Base-by-base conservation (phyloP, 805 yeast species). In the Ogataea nitratoaversa region DNA sequence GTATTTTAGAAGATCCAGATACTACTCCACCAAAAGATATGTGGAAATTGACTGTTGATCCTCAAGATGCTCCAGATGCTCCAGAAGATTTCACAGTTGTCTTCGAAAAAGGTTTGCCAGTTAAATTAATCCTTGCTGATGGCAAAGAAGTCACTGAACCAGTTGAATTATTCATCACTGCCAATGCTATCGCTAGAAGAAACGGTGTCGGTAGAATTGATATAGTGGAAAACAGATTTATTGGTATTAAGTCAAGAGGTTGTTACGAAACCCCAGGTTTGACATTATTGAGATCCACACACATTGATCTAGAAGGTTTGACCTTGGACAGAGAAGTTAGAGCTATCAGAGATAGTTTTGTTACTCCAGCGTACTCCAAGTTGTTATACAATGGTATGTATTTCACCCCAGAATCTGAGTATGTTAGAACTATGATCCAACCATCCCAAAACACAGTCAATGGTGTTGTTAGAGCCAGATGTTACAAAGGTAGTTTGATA, bases 241-340 rank as follows among this genome's bases (percentile, higher is more conserved):
- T 93, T 60, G 98, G 98, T 67, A 84, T 93, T 68, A 93, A 93
- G 70, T 90, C 98, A 49, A 88, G 99, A 77, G 99, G 99, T 44
- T 93, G 99, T 76, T 93, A 93, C 74, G 99, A 93, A 72, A 95
- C 98, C 49, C 99, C 99, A 53, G 99, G 98, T 67, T 79, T 93
- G 59, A 91, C 99, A 47, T 65, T 93, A 47, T 82, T 93, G 69
- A 88, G 99, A 79, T 67, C 79, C 41, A 86, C 98, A 35, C 99
- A 93, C 68, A 79, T 93, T 64, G 99, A 93, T 66, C 73, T 93
- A 57, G 99, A 93, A 74, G 99, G 99, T 58, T 81, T 93, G 58
- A 91, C 95, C 31, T 72, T 93, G 59, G 99, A 93, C 71, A 84
- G 97, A 69, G 99, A 93, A 71, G 98, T 93, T 50, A 84, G 99